phyloP scores from a whole-genome alignment of 805 yeast species.

The Kuraishia hungarica region DNA sequence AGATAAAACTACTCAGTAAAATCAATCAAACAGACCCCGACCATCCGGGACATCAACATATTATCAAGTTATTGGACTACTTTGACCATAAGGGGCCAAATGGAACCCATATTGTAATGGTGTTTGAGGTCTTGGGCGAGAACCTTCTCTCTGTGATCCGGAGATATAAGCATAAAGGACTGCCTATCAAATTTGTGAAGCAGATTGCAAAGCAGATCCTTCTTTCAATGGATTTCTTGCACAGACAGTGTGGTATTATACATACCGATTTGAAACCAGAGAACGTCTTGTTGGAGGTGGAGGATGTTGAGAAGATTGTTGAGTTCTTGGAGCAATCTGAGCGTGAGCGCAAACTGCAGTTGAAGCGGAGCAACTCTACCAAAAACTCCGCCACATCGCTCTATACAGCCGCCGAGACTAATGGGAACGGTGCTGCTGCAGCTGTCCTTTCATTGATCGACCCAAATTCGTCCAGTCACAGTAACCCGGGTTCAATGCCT shows the following conservation, averaged over 20 bases:
- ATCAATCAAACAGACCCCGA: constrained; percentile 52
- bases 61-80: constrained; percentile 73
- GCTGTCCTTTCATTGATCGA: background rate
- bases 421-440: background rate
- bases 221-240: constrained; percentile 48
- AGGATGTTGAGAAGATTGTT: constrained; percentile 44
- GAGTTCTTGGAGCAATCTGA: constrained; percentile 31
- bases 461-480: background rate
- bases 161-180: constrained; percentile 43
- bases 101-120: constrained; percentile 94
- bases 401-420: background rate
- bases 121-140: constrained; percentile 94
- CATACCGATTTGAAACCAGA: constrained; percentile 78
- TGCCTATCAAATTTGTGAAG: constrained; percentile 47
- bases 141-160: constrained; percentile 78
- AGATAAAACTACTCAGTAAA: constrained; percentile 68
- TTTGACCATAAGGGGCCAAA: constrained; percentile 85
- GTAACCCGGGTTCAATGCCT: background rate
- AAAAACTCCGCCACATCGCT: background rate
- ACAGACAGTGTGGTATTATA: constrained; percentile 54
- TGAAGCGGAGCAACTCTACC: constrained; percentile 5
- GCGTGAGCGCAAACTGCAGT: constrained; percentile 23
- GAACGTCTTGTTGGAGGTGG: constrained; percentile 47
- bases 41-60: constrained; percentile 78
- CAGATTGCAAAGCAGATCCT: constrained; percentile 51